Evolutionary conservation across 306 rosid genomes (phyloP).

Genomic region (Gynostemma pentaphyllum): DNA sequence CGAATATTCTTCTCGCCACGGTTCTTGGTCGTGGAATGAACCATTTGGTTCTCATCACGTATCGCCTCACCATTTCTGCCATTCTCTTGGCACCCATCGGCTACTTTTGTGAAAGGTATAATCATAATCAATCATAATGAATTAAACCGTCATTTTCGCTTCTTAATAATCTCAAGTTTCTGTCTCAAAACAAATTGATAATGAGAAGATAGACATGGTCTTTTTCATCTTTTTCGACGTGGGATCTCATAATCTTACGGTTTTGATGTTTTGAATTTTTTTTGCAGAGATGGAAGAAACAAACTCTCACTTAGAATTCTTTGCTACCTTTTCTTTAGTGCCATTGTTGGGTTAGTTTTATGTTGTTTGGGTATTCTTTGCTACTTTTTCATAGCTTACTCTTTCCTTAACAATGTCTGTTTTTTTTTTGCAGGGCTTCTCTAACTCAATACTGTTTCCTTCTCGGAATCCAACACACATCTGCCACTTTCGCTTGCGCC

Average conservation of each 20-base stretch:
- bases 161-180: neutral
- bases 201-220: too few relatives aligned
- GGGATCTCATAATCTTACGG: neutral
- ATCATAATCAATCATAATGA: too few relatives aligned
- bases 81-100: constrained; percentile 66
- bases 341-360: constrained; percentile 69
- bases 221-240: too few relatives aligned
- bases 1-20: constrained; percentile 78
- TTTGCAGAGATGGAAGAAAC: constrained; percentile 54
- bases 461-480: constrained; percentile 76
- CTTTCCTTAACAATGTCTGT: neutral
- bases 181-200: too few relatives aligned
- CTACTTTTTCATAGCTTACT: too few relatives aligned
- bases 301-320: constrained; percentile 46
- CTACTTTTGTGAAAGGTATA: constrained; percentile 65
- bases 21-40: constrained; percentile 72
- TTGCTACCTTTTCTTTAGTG: constrained; percentile 76
- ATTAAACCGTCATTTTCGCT: neutral
- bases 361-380: too few relatives aligned
- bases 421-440: constrained; percentile 42
- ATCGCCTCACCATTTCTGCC: constrained; percentile 54
- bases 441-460: constrained; percentile 75
- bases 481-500: constrained; percentile 85
- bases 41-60: constrained; percentile 83
- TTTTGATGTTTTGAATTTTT: neutral